A percentile compares a stretch with the other conserved stretches of the same genome.
Conservation (phyloP, 495 filamentous ascomycete species). For the Penicillium paxilli region DNA sequence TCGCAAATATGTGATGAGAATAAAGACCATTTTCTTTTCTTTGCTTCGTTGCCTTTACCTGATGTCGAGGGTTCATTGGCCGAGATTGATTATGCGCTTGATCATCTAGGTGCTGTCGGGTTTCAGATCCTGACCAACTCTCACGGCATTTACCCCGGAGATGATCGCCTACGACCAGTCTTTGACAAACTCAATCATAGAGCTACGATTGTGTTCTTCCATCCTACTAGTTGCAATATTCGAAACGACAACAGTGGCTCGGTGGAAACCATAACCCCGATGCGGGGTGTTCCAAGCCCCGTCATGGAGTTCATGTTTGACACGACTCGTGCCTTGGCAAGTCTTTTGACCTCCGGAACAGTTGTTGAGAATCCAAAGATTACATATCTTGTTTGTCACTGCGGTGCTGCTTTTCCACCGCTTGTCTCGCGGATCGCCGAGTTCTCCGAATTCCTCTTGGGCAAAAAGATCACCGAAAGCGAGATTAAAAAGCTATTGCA, state of each 20-base stretch:
- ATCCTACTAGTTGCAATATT: constrained; percentile 45
- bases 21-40: constrained; percentile 47
- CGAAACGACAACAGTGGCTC: constrained; percentile 5
- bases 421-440: constrained; percentile 42
- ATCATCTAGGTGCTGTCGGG: constrained; percentile 44
- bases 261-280: constrained; percentile 15
- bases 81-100: constrained; percentile 44
- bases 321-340: constrained; percentile 45
- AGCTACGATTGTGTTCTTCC: constrained; percentile 48
- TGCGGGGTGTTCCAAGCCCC: constrained; percentile 42
- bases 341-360: constrained; percentile 51
- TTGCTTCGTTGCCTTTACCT: constrained; percentile 52
- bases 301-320: constrained; percentile 61
- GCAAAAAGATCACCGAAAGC: constrained; percentile 9
- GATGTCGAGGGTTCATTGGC: constrained; percentile 38
- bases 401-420: constrained; percentile 46
- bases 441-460: constrained; percentile 25
- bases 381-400: constrained; percentile 49
- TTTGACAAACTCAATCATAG: constrained; percentile 35
- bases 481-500: constrained; percentile 28
- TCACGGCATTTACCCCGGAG: constrained; percentile 53
- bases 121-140: constrained; percentile 49
- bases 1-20: constrained; percentile 34
- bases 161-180: constrained; percentile 39
- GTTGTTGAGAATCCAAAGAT: constrained; percentile 43